Evolutionary conservation across 2,329 filamentous ascomycete genomes (phyloP), one percentile per base, ranked within the genome.

Genomic region (Ophiostoma pallidulum): DNA sequence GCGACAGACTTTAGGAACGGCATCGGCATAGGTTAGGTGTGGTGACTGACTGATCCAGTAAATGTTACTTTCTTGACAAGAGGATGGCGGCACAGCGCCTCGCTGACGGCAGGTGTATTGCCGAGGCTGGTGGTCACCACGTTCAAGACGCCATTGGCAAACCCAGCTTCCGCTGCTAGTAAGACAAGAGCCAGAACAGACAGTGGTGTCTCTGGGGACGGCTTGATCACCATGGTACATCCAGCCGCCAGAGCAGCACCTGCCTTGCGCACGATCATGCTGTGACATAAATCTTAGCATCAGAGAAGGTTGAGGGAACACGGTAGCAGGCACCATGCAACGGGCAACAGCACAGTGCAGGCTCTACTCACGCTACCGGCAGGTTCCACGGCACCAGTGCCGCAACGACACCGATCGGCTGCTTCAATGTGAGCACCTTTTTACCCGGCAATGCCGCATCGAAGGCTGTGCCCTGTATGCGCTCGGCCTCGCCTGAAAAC

Each of bases 341-440:
- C 5, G 24, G 24, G 24, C 10, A 10, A 28, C 24, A 28, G 24
- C 24, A 28, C 24, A 10, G 24, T 28, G 24, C 24, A 28, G 24
- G 24, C 24, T 28, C 24, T 28, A 39, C 41, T 22, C 13, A 67
- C 62, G 79, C 80, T 43, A 83, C 70, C 0, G 80, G 80, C 54
- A 84, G 85, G 57, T 86, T 84, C 82, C 82, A 86, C 4, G 83
- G 82, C 2, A 86, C 81, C 14, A 87, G 65, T 0, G 82, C 82
- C 0, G 74, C 82, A 0, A 76, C 72, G 10, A 85, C 80, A 47
- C 83, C 83, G 50, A 86, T 73, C 0, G 82, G 82, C 62, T 86
- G 82, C 67, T 89, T 90, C 54, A 89, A 73, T 0, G 81, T 84
- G 52, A 90, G 75, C 3, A 82, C 71, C 10, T 83, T 71, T 4